Base-by-base conservation (phyloP, 257 asterid species). In the Echites panduratus region DNA sequence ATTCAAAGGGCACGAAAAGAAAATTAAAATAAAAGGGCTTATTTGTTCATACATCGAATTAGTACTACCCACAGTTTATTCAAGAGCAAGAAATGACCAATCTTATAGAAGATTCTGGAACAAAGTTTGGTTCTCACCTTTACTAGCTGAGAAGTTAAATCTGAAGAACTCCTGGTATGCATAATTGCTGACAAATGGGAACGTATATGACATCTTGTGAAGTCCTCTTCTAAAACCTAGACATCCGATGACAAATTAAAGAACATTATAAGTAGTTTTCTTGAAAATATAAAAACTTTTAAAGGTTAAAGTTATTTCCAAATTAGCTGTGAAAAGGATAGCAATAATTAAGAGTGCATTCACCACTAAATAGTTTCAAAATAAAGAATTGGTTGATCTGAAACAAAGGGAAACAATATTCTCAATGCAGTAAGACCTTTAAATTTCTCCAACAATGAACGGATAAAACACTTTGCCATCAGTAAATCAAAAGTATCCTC, bases 181-280 rank as follows among this genome's bases (percentile, higher is more conserved):
- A 82, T 71, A 73, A 87, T 43, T 19, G 90, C 72, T 75, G 92
- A 83, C 89, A 90, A 86, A 73, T 90, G 97, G 78, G 97, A 86
- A 59, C 80, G 83, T 76, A 95, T 64, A 77, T 92, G 88, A 74
- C 90, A 90, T 83, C 81, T 84, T 59, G 92, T 88, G 81, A 95
- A 92, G 84, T 95, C 99, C 89, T 89, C 96, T 82, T 89, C 87
- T 80, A 95, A 13, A 73, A 95, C 96, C 98, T 95, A 66, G 48
- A 79, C n/a, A 78, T 48, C 68, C 73, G 69, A 66, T 53, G 62
- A 73, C 20, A 45, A 59, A 61, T 22, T 43, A 63, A 62, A 75
- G 47, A 75, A 6, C 50, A 59, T 22, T 13, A 65, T 38, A 49
- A 57, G 17, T 35, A 54, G 12, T 66, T 11, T 61, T 71, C 73